A percentile compares a stretch with the other conserved stretches of the same genome.
Conservation (phyloP, 2,329 filamentous ascomycete species). For the Teratosphaeria destructans region DNA sequence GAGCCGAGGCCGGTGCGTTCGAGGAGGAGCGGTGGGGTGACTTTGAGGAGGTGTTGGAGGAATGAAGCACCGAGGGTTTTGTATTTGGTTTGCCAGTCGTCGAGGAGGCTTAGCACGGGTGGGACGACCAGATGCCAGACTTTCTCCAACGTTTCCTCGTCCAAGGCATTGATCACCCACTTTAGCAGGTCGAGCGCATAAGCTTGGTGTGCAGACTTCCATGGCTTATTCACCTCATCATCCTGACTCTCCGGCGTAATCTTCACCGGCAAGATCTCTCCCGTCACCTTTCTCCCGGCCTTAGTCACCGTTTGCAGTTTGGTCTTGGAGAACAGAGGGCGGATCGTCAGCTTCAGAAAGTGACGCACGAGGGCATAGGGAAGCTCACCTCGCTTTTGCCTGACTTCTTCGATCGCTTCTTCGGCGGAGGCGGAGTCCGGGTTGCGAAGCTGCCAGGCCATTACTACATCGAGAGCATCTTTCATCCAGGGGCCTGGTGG, state of each 20-base stretch:
- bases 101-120: conserved; percentile 57
- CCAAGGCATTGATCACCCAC: conserved; percentile 49
- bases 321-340: conserved; percentile 54
- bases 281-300: conserved; percentile 46
- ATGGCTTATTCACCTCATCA: conserved; percentile 42
- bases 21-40: conserved; percentile 45
- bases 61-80: conserved; percentile 48
- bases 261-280: conserved; percentile 29
- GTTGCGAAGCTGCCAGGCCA: conserved; percentile 82
- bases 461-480: conserved; percentile 64
- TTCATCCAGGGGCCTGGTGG: conserved; percentile 78
- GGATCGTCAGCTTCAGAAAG: conserved; percentile 53
- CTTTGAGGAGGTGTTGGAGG: conserved; percentile 45
- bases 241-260: conserved; percentile 27
- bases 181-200: conserved; percentile 46
- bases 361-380: conserved; percentile 38
- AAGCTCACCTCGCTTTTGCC: conserved; percentile 36
- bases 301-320: conserved; percentile 45
- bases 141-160: conserved; percentile 41
- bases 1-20: conserved; percentile 52
- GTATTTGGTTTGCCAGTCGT: conserved; percentile 47
- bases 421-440: conserved; percentile 51
- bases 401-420: conserved; percentile 36
- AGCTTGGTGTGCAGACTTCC: conserved; percentile 45
- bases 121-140: conserved; percentile 62